Evolutionary conservation across 2,329 filamentous ascomycete genomes (phyloP).

Genomic region (Beauveria sp.): DNA sequence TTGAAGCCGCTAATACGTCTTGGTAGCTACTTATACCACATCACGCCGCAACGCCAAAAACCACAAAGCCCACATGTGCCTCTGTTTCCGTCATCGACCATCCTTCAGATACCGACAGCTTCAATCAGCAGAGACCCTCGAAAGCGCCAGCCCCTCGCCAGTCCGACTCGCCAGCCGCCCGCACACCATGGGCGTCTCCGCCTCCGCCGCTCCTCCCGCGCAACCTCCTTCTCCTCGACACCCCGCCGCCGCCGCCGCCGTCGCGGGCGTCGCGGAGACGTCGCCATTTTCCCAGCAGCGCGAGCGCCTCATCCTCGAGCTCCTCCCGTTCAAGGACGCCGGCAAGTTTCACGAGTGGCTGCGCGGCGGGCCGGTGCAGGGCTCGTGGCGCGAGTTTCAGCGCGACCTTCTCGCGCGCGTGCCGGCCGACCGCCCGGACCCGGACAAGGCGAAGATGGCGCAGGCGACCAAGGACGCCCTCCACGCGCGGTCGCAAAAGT

Average conservation of each 20-base stretch:
- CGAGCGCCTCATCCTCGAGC: conserved; percentile 31
- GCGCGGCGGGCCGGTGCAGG: conserved; percentile 22
- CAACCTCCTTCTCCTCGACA: neutral
- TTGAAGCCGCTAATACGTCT: neutral
- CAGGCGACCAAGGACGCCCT: conserved; percentile 25
- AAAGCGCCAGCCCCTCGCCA: neutral
- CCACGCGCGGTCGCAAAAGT: conserved; percentile 21
- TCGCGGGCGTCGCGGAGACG: neutral
- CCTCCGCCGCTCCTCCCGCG: neutral
- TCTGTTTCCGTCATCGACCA: neutral
- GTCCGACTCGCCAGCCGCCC: neutral
- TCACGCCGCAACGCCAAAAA: too few relatives aligned
- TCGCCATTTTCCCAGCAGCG: conserved; percentile 23
- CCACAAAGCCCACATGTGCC: neutral
- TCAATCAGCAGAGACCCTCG: neutral
- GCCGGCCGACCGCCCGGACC: conserved; percentile 17
- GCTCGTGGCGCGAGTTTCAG: conserved; percentile 31
- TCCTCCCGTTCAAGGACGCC: conserved; percentile 29
- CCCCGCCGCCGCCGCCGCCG: neutral
- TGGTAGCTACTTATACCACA: neutral
- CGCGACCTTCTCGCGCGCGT: conserved; percentile 22
- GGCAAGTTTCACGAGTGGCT: conserved; percentile 30
- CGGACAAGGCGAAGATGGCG: conserved; percentile 26
- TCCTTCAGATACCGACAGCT: neutral
- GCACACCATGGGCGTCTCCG: conserved; percentile 1